Base-by-base conservation (phyloP, 106 monocot genomes). In the Vanilla planifolia region DNA sequence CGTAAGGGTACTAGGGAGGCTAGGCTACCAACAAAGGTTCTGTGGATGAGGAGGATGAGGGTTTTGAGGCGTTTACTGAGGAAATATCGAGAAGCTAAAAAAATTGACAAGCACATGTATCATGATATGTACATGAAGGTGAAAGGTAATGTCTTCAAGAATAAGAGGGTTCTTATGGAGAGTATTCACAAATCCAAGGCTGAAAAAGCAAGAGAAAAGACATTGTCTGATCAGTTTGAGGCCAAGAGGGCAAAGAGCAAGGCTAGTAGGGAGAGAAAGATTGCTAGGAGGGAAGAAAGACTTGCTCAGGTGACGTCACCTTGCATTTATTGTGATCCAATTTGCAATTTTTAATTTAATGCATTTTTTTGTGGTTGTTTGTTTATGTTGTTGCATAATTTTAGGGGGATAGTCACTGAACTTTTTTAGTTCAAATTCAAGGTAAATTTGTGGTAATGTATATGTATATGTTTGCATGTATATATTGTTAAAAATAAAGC, bases 121-220 rank as follows among this genome's bases (percentile, higher is more conserved):
- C 78, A 79, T 60, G 73, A 69, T 36, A 79, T 79, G 78, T 79
- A 79, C 46, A 73, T 79, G 71, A 77, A 77, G 34, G 77, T 78
- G 30, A 78, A 78, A 50, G 78, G 78, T 68, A 78, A 78, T 57
- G 72, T 78, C 15, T 78, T 78, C 36, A 78, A 78, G 59, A 78
- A 78, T 45, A 78, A 78, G 68, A 72, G 78, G 59, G 78, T 78
- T 19, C 67, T 78, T 32, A 78, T 78, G 78, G 78, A 78, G 44
- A 79, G 79, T 43, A 79, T 79, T 65, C 79, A 79, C 64, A 79
- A 79, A 43, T 79, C 79, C 32, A 79, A 79, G 43, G 68, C 79
- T 29, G 79, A 79, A 60, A 79, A 73, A 64, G 73, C 68, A 45
- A 73, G 79, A 65, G 79, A 79, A 43, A 79, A 79, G 59, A 73